Base-by-base conservation (phyloP, 805 yeast genomes). In the Candida orba region DNA sequence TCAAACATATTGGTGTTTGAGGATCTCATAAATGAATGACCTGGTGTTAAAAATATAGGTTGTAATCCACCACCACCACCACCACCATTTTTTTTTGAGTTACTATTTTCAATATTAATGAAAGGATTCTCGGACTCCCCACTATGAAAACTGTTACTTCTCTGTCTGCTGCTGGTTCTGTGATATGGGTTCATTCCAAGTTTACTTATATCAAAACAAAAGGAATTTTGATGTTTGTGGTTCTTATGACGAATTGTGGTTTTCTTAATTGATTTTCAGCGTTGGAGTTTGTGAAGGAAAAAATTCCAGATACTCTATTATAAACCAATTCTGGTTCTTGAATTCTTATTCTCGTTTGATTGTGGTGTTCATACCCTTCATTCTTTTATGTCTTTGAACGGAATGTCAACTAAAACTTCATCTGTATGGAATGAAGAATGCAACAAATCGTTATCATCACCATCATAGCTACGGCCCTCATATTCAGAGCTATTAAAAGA, bases 11-110 rank as follows among this genome's bases (percentile, higher is more conserved):
- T 27, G 29, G 13, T 27, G 29, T 27, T 40, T 17, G 38, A 40
- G 20, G 20, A 40, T 18, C 17, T 33, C 42, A 40, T 40, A 24
- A 40, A 40, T 27, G 42, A 40, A 29, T 33, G 42, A n/a, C 20
- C 38, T 3, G 29, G 29, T 27, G 18, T 22, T 10, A 40, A 20
- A 32, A 40, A 40, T 1, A 23, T 34, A 8, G 42, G 38, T 9
- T 27, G 29, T 27, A 27, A 27, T 5, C 17, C 36, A 27, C 17
- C 36, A 14, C 18, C 24, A 9, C 17, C 36, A 27, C 17, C 36
- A 14, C 18, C 24, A 9, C 9, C 17, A 8, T 7, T 24, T 7
- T 12, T 17, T 5, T 12, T n/a, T 13, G 22, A 20, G 6, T 29
- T 29, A 8, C 17, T 14, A 4, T 35, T 31, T 30, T 24, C 31